Conservation (phyloP, 805 yeast species). For the Wickerhamomyces chaumierensis region DNA sequence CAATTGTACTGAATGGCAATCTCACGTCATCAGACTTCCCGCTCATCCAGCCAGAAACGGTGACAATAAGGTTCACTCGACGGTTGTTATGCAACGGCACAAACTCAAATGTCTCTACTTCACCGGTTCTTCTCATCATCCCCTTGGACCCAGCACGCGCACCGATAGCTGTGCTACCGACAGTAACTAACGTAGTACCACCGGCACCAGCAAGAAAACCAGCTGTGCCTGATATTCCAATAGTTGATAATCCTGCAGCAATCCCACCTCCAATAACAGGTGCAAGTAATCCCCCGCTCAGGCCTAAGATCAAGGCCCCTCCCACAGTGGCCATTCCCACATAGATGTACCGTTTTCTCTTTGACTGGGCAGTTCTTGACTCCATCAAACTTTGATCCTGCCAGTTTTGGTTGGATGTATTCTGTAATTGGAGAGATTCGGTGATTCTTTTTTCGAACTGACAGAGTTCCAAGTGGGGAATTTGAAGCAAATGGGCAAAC, state of each 20-base stretch:
- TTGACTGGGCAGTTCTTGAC: slow-evolving; percentile 54
- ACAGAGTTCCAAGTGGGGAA: slow-evolving; percentile 55
- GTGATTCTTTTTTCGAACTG: slow-evolving; percentile 89
- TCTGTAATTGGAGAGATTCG: slow-evolving; percentile 83
- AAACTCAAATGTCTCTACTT: slow-evolving; percentile 88
- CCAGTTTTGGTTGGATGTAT: slow-evolving; percentile 67
- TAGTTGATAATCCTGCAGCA: slow-evolving; percentile 92
- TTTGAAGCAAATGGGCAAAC: slow-evolving; percentile 53
- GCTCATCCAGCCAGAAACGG: slow-evolving; percentile 97
- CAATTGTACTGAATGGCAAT: slow-evolving; percentile 90
- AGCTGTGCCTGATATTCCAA: slow-evolving; percentile 89
- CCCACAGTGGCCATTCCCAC: slow-evolving; percentile 95
- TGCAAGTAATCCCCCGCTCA: slow-evolving; percentile 90
- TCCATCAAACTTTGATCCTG: slow-evolving; percentile 61
- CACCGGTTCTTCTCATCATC: slow-evolving; percentile 79
- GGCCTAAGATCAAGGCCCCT: slow-evolving; percentile 87
- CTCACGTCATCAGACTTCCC: slow-evolving; percentile 93
- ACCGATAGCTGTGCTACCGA: slow-evolving; percentile 85
- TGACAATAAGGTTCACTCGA: slow-evolving; percentile 74
- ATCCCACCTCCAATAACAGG: slow-evolving; percentile 98
- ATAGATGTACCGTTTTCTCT: slow-evolving; percentile 62
- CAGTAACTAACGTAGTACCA: slow-evolving; percentile 88
- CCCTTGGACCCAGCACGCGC: slow-evolving; percentile 81
- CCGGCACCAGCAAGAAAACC: slow-evolving; percentile 94
- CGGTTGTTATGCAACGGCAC: slow-evolving; percentile 86